These are phyloP conservation scores for Pleurotus eryngii DNA, from an alignment of 768 basidiomycete genomes.

Conservation along the genomic window DNA sequence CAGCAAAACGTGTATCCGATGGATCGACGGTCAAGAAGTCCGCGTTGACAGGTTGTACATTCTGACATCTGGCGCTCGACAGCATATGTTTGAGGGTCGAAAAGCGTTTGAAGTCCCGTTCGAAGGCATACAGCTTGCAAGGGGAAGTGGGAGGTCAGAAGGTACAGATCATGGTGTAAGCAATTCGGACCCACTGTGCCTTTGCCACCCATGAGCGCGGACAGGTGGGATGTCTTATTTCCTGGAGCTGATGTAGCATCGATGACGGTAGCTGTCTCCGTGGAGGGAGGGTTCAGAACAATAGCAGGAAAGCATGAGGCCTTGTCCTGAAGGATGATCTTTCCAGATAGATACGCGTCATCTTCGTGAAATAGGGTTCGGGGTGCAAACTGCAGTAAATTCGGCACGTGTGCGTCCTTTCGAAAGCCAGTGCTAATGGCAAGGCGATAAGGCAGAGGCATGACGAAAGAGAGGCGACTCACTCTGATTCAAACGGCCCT, in stretches of 20 bases:
- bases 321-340: slow-evolving; percentile 93
- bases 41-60: slow-evolving; percentile 68
- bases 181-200: slow-evolving; percentile 57
- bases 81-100: slow-evolving; percentile 85
- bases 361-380: slow-evolving; percentile 65
- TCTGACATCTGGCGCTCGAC: slow-evolving; percentile 75
- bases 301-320: slow-evolving; percentile 95
- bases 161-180: neutral
- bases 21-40: slow-evolving; percentile 88
- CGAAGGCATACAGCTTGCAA: slow-evolving; percentile 78
- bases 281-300: slow-evolving; percentile 71
- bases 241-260: slow-evolving; percentile 97
- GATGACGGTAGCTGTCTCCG: slow-evolving; percentile 58
- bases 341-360: slow-evolving; percentile 69
- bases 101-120: slow-evolving; percentile 80
- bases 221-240: slow-evolving; percentile 95
- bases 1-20: slow-evolving; percentile 51
- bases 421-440: slow-evolving; percentile 55
- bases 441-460: slow-evolving; percentile 5
- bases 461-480: slow-evolving; percentile 12
- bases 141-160: neutral
- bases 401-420: slow-evolving; percentile 76
- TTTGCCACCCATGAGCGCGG: slow-evolving; percentile 79
- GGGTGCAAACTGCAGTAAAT: slow-evolving; percentile 78
- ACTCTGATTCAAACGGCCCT: slow-evolving; percentile 55